Evolutionary conservation across 345 rosid genomes (phyloP), one percentile per base, ranked within the genome.

Genomic region (Luvunga scandens): DNA sequence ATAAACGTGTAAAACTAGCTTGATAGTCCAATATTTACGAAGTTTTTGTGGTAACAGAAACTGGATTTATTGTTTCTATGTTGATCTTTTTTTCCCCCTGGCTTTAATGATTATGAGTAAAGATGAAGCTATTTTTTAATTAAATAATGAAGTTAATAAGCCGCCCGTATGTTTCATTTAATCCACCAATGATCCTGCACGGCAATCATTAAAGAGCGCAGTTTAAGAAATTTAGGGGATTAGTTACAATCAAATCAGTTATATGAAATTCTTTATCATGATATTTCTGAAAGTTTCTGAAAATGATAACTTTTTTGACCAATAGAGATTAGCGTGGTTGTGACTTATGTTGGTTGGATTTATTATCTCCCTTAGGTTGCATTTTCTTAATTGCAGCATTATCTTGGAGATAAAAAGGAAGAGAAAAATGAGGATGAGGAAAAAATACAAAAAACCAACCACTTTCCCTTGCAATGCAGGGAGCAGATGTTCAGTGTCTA

Each of bases 381-480:
- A 78, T 88, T 85, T 81, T 83, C 80, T 81, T 86, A 85, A 79
- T 75, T 84, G 91, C 93, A 88, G 94, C 87, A 79, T 83, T 87
- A 66, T 87, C 75, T 87, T 80, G 88, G 86, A 83, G 88, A 84
- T 84, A 87, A 85, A 83, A 86, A 79, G 84, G 78, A 79, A 87
- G 83, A 87, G 75, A 83, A 84, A 80, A 82, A 89, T 92, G 97
- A 88, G 89, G 90, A 80, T 86, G 87, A 91, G 91, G 90, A 90
- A 85, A 91, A 88, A 89, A 89, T 81, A 87, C 93, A 87, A 87
- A 88, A 94, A 88, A 88, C 73, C 94, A 85, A 90, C 89, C 48
- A 69, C 89, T 87, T 87, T 89, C 85, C 83, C 71, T 87, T 91
- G 88, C 88, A 90, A 86, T 92, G 91, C 90, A 84, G 91, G 97